These are phyloP conservation scores for Misopates orontium DNA, from an alignment of 257 asterid species.

Conservation along the genomic window DNA sequence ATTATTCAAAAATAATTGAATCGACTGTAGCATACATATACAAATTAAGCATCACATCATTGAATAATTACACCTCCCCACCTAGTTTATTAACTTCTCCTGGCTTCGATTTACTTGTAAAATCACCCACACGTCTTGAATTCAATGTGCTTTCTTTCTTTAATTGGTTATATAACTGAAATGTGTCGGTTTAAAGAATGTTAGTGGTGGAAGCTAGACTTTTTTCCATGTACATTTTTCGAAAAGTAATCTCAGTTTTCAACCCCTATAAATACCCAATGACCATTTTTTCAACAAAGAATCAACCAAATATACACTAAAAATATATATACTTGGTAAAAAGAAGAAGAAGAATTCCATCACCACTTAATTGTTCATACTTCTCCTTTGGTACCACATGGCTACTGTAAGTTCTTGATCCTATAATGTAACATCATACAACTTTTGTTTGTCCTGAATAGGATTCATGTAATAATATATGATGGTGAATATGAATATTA, in stretches of 20 bases:
- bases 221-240: neutral
- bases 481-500: neutral
- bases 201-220: slow-evolving; percentile 6
- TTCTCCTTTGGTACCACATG: slow-evolving; percentile 22
- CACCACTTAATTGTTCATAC: neutral
- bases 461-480: neutral
- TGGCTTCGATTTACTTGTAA: too few species aligned
- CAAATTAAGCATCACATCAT: too few species aligned
- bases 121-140: neutral
- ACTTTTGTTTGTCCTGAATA: neutral
- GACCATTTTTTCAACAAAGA: slow-evolving; percentile 20
- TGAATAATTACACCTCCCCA: neutral
- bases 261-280: slow-evolving; percentile 19
- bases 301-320: slow-evolving; percentile 27
- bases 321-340: neutral
- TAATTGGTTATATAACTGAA: neutral
- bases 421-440: slow-evolving; percentile 2
- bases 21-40: too few species aligned
- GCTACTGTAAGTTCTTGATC: slow-evolving; percentile 35
- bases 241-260: slow-evolving; percentile 21
- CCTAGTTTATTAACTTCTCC: neutral
- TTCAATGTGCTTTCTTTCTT: neutral
- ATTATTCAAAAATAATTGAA: neutral
- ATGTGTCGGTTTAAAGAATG: slow-evolving; percentile 4
- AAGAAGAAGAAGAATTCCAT: slow-evolving; percentile 1